phyloP scores from a whole-genome alignment of 2,329 filamentous ascomycete species.

The Didymella pinodella region DNA sequence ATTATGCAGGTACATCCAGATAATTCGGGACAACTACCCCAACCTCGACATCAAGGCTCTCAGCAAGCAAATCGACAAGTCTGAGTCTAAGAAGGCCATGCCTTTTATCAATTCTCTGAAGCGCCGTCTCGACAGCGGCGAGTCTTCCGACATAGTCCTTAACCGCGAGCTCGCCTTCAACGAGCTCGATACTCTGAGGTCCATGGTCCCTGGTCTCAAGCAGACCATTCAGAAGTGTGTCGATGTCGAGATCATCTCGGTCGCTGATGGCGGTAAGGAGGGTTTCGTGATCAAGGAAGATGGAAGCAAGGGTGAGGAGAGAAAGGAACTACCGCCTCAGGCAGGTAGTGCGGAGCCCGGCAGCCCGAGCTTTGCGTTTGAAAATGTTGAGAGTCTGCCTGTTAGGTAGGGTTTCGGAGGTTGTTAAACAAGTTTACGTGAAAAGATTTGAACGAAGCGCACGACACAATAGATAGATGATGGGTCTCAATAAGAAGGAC shows the following conservation, averaged over 20 bases:
- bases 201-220: slow-evolving; percentile 83
- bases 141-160: slow-evolving; percentile 75
- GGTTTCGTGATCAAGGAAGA: slow-evolving; percentile 64
- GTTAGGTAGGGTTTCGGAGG: slow-evolving; percentile 25
- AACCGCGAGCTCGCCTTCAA: slow-evolving; percentile 87
- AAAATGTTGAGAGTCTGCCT: slow-evolving; percentile 67
- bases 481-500: background rate
- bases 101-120: slow-evolving; percentile 91
- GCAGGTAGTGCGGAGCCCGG: slow-evolving; percentile 84
- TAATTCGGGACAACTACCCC: slow-evolving; percentile 40
- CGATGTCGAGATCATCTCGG: slow-evolving; percentile 74
- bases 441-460: background rate
- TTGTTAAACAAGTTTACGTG: background rate
- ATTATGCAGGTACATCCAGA: slow-evolving; percentile 40
- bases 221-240: slow-evolving; percentile 74
- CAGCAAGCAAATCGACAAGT: slow-evolving; percentile 78
- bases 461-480: slow-evolving; percentile 1
- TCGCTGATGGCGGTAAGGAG: slow-evolving; percentile 74
- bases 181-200: slow-evolving; percentile 75
- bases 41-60: slow-evolving; percentile 81
- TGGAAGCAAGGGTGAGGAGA: slow-evolving; percentile 64
- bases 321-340: slow-evolving; percentile 63
- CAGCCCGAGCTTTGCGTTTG: slow-evolving; percentile 81
- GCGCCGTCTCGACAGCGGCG: slow-evolving; percentile 74
- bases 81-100: slow-evolving; percentile 98